Conservation (phyloP, 768 basidiomycete species). For the Collybia sp. region DNA sequence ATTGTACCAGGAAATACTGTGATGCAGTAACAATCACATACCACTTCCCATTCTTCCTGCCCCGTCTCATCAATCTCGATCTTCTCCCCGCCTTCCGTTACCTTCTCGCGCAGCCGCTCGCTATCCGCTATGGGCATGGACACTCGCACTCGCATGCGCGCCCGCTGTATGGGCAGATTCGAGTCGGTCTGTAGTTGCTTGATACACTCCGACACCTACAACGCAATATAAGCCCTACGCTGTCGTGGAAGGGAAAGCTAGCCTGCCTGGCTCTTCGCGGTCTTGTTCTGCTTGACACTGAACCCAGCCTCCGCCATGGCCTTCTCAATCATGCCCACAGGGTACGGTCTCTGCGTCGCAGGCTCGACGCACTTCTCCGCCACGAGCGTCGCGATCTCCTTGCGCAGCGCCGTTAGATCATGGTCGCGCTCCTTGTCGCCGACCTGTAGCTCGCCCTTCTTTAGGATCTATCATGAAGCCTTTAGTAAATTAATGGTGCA, state of each 20-base stretch:
- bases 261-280: slow-evolving; percentile 87
- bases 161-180: slow-evolving; percentile 88
- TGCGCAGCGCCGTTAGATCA: slow-evolving; percentile 74
- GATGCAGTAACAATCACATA: slow-evolving; percentile 33
- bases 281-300: slow-evolving; percentile 85
- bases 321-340: slow-evolving; percentile 95
- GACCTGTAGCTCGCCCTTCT: slow-evolving; percentile 95
- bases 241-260: neutral
- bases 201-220: slow-evolving; percentile 84
- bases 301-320: slow-evolving; percentile 95
- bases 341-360: slow-evolving; percentile 80
- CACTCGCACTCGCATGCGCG: slow-evolving; percentile 88
- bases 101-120: slow-evolving; percentile 62
- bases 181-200: slow-evolving; percentile 76
- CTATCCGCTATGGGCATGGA: slow-evolving; percentile 65
- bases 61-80: slow-evolving; percentile 80
- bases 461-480: slow-evolving; percentile 61
- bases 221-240: neutral
- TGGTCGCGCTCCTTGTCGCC: slow-evolving; percentile 96
- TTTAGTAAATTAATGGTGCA: too few relatives aligned
- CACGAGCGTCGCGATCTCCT: slow-evolving; percentile 90
- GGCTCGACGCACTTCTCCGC: slow-evolving; percentile 97
- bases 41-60: slow-evolving; percentile 80
- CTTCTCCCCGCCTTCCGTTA: slow-evolving; percentile 71
- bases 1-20: neutral